Percentiles rank a stretch among this genome's conserved stretches.
phyloP scores from a whole-genome alignment of 495 filamentous ascomycete genomes.

The Aspergillus kassunensis region DNA sequence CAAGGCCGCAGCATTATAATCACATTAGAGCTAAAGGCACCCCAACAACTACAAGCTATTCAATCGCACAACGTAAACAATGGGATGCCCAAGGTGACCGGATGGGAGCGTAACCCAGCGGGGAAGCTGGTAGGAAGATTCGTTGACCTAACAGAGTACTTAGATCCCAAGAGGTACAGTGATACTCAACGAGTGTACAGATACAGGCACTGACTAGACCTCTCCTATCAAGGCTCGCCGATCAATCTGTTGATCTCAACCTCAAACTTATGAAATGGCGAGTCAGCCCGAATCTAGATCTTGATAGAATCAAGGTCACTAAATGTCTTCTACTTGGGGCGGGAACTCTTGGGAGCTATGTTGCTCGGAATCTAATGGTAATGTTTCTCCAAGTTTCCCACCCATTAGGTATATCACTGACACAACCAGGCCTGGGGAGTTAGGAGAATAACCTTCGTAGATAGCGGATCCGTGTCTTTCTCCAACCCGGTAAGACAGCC shows the following conservation, averaged over 20 bases:
- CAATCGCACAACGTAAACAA: constrained; percentile 20
- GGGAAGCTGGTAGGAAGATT: constrained; percentile 71
- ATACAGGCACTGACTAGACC: neutral
- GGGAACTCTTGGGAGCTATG: constrained; percentile 90
- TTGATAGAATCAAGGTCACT: constrained; percentile 84
- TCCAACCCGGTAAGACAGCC: constrained; percentile 98
- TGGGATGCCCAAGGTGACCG: constrained; percentile 79
- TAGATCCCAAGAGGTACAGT: constrained; percentile 72
- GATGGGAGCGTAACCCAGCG: constrained; percentile 82
- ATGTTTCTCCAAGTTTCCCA: neutral
- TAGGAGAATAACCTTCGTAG: constrained; percentile 92
- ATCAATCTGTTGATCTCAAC: constrained; percentile 96
- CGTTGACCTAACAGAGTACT: constrained; percentile 81
- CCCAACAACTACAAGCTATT: constrained; percentile 17
- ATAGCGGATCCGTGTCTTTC: constrained; percentile 90
- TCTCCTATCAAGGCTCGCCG: constrained; percentile 59
- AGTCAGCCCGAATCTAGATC: constrained; percentile 79
- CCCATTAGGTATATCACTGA: neutral
- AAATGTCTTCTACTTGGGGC: constrained; percentile 93
- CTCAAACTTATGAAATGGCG: constrained; percentile 99
- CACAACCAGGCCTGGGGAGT: constrained; percentile 77
- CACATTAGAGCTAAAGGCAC: constrained; percentile 53
- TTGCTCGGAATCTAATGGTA: constrained; percentile 79
- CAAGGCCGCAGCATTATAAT: constrained; percentile 77
- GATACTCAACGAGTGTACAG: neutral